Base-by-base conservation (phyloP, 139 green algal species). In the Diplosphaera chodatii region DNA sequence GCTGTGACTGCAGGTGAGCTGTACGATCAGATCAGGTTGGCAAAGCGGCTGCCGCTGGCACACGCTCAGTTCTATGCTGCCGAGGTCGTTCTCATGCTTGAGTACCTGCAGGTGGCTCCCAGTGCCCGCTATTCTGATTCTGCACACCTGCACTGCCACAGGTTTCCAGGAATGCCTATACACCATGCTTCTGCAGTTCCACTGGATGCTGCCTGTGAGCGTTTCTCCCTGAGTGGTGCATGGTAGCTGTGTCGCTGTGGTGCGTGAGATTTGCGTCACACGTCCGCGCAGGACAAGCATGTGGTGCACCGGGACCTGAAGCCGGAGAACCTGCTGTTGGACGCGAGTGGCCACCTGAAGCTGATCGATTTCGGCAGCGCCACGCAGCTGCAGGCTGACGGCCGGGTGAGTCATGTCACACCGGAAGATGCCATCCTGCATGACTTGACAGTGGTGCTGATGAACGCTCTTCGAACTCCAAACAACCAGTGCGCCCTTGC, bases 311-410 rank as follows among this genome's bases (percentile, higher is more conserved):
- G 90, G 6, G 91, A 96, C 68, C 76, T 97, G 10, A 95, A 97
- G 80, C 93, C 93, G 10, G 93, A 97, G 73, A 97, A 97, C 79
- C 65, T 98, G 78, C 75, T 98, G 66, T 80, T 97, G 13, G 81
- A 86, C 27, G 77, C 21, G 0, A 34, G 84, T 1, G 91, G 93
- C 1, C 88, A 96, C 78, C 66, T 97, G 20, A 94, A 95, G 79
- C 86, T 98, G 3, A 89, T 94, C 21, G 94, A 98, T 80, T 98
- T 98, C 82, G 93, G 94, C 23, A 89, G 84, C 31, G 92, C 91
- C 23, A 80, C 73, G 65, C 33, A 55, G n/a, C 33, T 80, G 34
- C 63, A 29, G 15, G 40, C 70, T 3, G 32, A 59, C 18, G 48
- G 48, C 48, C 8, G 25, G 48, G 48, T 25, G 48, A n/a, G n/a